Base-by-base conservation (phyloP, 1,139 yeast species). In the Saccharomycopsis hybrid region DNA sequence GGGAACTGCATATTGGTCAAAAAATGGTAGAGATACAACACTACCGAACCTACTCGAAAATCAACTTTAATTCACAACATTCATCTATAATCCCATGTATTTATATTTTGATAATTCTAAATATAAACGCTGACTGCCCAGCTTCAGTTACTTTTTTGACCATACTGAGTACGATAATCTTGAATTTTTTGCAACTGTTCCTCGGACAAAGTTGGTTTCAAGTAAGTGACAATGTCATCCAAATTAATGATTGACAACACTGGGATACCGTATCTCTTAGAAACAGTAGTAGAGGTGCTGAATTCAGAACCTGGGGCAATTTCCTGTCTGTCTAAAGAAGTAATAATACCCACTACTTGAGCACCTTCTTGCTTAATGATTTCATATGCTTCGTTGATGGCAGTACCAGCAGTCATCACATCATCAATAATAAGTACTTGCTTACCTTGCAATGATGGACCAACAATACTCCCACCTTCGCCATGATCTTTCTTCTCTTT, bases 361-460 rank as follows among this genome's bases (percentile, higher is more conserved):
- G 96, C 98, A 42, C 78, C 72, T 59, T 82, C 92, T 30, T 64
- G 71, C 29, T 72, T 72, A 60, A 92, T 88, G 60, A 92, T 85
- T 49, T 76, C 80, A 59, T 88, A 85, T 0, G 97, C 97, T 68
- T 92, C 97, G 60, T 85, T 85, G 64, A 90, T 89, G 49, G 98
- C 98, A 53, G 97, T 92, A 40, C 98, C 98, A 2, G 98, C 97
- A 54, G 97, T 92, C 81, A 92, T 90, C 47, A 92, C 97, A 62
- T 92, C 98, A 67, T 92, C 98, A 57, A 92, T 88, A 60, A 92
- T 85, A 61, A 92, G 72, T 35, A 89, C 78, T 55, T 74, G 76
- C 66, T 89, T 85, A 51, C 78, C 85, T 55, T 76, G 74, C 60
- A 92, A 75, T 3, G 78, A 68, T 43, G 87, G 80, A 35, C 98